Evolutionary conservation across 139 green algal species (phyloP).

Genomic region (Pleodorina starrii): DNA sequence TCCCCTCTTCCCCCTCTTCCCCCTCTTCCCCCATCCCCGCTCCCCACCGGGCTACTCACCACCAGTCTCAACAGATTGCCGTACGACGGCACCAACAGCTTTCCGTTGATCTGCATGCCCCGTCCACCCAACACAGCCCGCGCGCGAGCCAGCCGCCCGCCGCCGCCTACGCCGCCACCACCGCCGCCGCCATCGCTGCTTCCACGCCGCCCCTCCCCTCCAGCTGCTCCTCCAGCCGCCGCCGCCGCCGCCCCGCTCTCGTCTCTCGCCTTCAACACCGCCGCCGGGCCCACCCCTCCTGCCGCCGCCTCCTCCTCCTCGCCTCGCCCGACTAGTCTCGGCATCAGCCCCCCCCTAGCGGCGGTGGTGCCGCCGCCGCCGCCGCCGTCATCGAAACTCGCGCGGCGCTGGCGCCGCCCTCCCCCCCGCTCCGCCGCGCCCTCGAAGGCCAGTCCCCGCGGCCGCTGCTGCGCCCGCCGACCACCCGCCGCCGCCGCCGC

Average conservation of each 20-base stretch:
- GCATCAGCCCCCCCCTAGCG: background rate
- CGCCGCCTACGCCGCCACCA: background rate
- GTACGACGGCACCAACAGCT: slow-evolving; percentile 13
- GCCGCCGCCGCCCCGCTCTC: background rate
- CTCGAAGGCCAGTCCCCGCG: background rate
- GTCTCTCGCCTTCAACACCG: no score
- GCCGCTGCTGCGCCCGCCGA: no score
- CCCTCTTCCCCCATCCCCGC: background rate
- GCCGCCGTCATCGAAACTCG: no score
- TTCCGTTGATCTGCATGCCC: background rate
- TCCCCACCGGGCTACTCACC: background rate
- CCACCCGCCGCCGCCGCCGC: background rate
- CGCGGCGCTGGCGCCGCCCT: no score
- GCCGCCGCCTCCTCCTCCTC: no score
- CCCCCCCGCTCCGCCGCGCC: no score
- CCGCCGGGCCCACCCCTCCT: background rate
- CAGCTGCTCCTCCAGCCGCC: background rate
- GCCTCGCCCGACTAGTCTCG: no score
- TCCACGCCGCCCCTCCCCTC: background rate
- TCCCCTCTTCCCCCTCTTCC: background rate
- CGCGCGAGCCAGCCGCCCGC: background rate
- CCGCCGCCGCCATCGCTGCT: background rate
- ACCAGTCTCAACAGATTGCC: background rate
- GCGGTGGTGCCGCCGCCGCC: no score
- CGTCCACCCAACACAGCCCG: background rate